phyloP scores from a whole-genome alignment of 164 flowering plant genomes.

The Kingdonia uniflora region DNA sequence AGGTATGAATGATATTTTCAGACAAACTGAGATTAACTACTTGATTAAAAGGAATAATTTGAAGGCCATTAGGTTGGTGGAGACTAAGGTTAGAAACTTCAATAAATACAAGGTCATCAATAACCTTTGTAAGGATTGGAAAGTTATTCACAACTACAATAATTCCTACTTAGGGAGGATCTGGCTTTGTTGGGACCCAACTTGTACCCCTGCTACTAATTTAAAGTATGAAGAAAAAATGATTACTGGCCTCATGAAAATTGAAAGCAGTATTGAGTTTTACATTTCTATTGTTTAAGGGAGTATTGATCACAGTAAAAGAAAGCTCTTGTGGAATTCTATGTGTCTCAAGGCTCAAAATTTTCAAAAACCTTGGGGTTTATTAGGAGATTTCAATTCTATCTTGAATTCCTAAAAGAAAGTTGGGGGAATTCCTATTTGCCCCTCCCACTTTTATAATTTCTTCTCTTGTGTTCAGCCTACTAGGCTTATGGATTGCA shows the following conservation, averaged over 20 bases:
- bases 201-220: neutral
- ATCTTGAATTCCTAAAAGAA: too few species aligned
- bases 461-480: too few species aligned
- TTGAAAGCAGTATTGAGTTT: neutral
- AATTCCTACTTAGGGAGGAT: neutral
- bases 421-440: too few species aligned
- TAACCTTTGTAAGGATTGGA: neutral
- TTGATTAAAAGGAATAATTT: neutral
- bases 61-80: neutral
- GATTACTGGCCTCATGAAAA: neutral
- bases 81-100: neutral
- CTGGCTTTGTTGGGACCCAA: neutral
- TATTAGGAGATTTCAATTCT: too few species aligned
- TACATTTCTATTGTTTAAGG: neutral
- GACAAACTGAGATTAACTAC: neutral
- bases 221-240: neutral
- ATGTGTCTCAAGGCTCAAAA: too few species aligned
- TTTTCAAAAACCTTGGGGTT: too few species aligned
- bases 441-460: too few species aligned
- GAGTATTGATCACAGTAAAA: neutral
- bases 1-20: neutral
- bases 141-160: neutral
- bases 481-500: too few species aligned
- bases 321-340: neutral
- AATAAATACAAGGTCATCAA: neutral